Evolutionary conservation across 192 early-diverging fungal genomes (phyloP).

Genomic region (Dispira simplex): DNA sequence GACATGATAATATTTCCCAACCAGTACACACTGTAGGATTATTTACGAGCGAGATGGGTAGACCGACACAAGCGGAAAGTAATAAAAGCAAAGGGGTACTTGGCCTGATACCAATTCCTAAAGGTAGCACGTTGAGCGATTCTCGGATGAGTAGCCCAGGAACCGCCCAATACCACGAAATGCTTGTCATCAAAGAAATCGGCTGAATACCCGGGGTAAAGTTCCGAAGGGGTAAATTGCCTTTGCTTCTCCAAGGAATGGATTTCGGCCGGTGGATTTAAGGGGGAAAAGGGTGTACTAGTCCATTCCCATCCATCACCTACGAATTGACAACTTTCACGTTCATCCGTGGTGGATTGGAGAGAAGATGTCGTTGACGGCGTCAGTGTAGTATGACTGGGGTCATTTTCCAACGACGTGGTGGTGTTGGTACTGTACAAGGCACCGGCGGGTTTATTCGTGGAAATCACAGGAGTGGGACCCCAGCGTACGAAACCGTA

Average conservation of each 20-base stretch:
- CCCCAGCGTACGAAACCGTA: no score
- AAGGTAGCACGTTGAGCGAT: slow-evolving; percentile 55
- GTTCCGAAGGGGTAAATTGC: slow-evolving; percentile 39
- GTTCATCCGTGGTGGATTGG: no score
- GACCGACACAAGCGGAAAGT: slow-evolving; percentile 44
- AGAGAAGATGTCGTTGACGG: no score
- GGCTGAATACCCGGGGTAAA: slow-evolving; percentile 80
- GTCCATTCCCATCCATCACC: slow-evolving; percentile 75
- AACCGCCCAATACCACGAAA: slow-evolving; percentile 63
- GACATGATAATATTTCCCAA: no score
- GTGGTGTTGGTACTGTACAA: no score
- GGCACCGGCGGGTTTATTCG: no score
- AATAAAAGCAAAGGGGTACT: slow-evolving; percentile 71
- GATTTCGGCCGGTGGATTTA: slow-evolving; percentile 14
- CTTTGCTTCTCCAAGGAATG: not conserved
- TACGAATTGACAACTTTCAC: not conserved
- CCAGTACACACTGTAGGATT: not conserved
- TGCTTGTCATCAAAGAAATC: slow-evolving; percentile 90
- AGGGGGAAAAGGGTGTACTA: slow-evolving; percentile 36
- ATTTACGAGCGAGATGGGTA: not conserved
- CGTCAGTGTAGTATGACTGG: no score
- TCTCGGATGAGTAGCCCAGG: slow-evolving; percentile 73
- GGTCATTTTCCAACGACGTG: no score
- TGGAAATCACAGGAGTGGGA: no score
- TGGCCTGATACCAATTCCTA: slow-evolving; percentile 84